Percentiles rank a stretch among this genome's conserved stretches.
Conservation (phyloP, 2,329 filamentous ascomycete genomes). For the Cercospora sojina region DNA sequence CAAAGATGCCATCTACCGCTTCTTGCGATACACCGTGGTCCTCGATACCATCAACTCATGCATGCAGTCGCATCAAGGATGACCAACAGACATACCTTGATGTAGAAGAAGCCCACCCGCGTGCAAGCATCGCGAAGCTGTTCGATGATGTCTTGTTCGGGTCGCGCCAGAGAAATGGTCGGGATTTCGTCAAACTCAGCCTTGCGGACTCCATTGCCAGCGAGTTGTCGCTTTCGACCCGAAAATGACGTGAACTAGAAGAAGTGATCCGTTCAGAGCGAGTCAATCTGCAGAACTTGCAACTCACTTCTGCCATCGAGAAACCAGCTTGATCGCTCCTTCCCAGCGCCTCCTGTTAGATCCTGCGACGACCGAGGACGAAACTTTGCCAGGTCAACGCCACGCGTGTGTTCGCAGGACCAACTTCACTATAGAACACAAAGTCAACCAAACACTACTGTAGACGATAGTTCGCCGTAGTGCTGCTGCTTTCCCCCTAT, state of each 20-base stretch:
- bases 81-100: constrained; percentile 17
- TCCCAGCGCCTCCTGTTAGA: neutral
- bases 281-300: neutral
- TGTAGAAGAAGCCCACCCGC: constrained; percentile 30
- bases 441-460: neutral
- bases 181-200: constrained; percentile 30
- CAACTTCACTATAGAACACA: neutral
- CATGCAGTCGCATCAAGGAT: neutral
- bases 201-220: constrained; percentile 25
- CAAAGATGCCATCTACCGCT: constrained; percentile 23
- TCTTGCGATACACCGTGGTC: constrained; percentile 67
- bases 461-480: neutral
- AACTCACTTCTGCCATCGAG: constrained; percentile 4
- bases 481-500: neutral
- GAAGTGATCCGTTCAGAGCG: neutral
- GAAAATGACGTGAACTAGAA: constrained; percentile 26
- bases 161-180: constrained; percentile 24
- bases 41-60: constrained; percentile 50
- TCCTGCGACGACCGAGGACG: neutral
- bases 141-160: constrained; percentile 21
- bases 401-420: neutral
- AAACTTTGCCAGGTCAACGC: neutral
- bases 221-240: constrained; percentile 24
- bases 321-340: neutral
- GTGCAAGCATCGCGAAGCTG: constrained; percentile 28